Evolutionary conservation across 2,329 filamentous ascomycete genomes (phyloP), one percentile per base, ranked within the genome.

Genomic region (Fusarium chlamydosporum): DNA sequence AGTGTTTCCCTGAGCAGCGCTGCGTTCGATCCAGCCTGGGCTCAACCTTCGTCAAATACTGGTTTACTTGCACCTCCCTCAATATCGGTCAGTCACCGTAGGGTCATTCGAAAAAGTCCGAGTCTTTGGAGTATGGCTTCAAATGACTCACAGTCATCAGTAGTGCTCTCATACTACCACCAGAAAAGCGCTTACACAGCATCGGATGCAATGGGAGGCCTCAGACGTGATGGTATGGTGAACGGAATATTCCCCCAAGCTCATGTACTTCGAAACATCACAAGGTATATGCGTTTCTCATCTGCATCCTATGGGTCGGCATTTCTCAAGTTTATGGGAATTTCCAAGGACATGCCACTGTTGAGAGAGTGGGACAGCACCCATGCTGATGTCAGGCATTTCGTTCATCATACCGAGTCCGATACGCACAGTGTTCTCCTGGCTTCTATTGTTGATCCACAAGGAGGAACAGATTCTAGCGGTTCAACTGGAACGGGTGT

Each of bases 381-480:
- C 2, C 88, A 91, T 72, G 80, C 84, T 53, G 88, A 91, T 71
- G 82, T 91, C 31, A 84, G 87, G 7, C 88, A 87, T 4, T 91
- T 91, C 72, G 87, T 87, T 1, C 85, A 86, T 46, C 89, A 91
- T 73, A 89, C 89, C 1, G 83, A 86, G 47, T 82, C 88, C 0
- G 82, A 86, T 4, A 80, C 86, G 1, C 82, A 84, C 40, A 89
- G 85, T 51, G 85, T 91, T 45, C 79, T 93, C 2, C 79, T 93
- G 4, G 90, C 90, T 0, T 92, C 91, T 1, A 92, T 91, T 72
- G 86, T 91, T 40, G 90, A 93, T 72, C 84, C 88, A 3, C 85
- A 90, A 56, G 90, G 90, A 31, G 89, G 89, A 4, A 86, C 88
- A 3, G 89, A 91, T 71, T 84, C 87, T 1, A 85, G 85, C 5